Percentiles rank a stretch among this genome's conserved stretches.
These are phyloP conservation scores for Penicillium sp. DNA, from an alignment of 2,329 filamentous ascomycete species.

Conservation along the genomic window DNA sequence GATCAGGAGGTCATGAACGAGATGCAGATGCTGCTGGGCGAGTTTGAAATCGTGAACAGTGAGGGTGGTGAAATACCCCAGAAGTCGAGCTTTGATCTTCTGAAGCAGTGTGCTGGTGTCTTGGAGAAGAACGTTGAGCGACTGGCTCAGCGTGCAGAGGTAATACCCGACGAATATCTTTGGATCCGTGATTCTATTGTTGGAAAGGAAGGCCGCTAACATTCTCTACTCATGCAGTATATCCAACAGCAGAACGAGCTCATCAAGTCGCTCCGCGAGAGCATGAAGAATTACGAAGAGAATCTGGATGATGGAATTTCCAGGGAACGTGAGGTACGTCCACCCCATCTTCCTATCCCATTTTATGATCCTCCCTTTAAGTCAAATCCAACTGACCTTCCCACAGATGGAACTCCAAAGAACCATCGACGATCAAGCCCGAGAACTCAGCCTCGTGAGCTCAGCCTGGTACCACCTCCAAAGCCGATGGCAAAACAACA, in stretches of 20 bases:
- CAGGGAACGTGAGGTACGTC: slow-evolving; percentile 48
- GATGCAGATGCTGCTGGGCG: slow-evolving; percentile 49
- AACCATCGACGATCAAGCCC: slow-evolving; percentile 48
- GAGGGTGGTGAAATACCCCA: slow-evolving; percentile 41
- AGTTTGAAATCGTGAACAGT: slow-evolving; percentile 46
- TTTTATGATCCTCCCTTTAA: background rate
- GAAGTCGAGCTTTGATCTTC: slow-evolving; percentile 47
- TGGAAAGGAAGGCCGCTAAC: slow-evolving; percentile 19
- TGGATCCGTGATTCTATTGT: background rate
- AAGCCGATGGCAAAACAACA: slow-evolving; percentile 52
- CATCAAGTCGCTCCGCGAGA: slow-evolving; percentile 50
- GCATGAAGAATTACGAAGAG: slow-evolving; percentile 49
- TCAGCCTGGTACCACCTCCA: slow-evolving; percentile 57
- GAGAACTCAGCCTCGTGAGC: slow-evolving; percentile 53
- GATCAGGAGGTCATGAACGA: slow-evolving; percentile 49
- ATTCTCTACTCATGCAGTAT: slow-evolving; percentile 37
- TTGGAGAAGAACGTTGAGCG: slow-evolving; percentile 61
- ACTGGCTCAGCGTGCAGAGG: slow-evolving; percentile 51
- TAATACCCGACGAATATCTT: slow-evolving; percentile 33
- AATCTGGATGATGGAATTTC: slow-evolving; percentile 44
- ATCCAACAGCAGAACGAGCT: slow-evolving; percentile 52
- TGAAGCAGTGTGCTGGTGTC: slow-evolving; percentile 57
- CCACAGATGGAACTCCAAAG: slow-evolving; percentile 48
- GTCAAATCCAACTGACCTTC: slow-evolving; percentile 21
- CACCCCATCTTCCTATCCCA: slow-evolving; percentile 14